A percentile compares a stretch with the other conserved stretches of the same genome.
phyloP scores from a whole-genome alignment of 1,139 yeast species.

The Pneumocystis carinii region DNA sequence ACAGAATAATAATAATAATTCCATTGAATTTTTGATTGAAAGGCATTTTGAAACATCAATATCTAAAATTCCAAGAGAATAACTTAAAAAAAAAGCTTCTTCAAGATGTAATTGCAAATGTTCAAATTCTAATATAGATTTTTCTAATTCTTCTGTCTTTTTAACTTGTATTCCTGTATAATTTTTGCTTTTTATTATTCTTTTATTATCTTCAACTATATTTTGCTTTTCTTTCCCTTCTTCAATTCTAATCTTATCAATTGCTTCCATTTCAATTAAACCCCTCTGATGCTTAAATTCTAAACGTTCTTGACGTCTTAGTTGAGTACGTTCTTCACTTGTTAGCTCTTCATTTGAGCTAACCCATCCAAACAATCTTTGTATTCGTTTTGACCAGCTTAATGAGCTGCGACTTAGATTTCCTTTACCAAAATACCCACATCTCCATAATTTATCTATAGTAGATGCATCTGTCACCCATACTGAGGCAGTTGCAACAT shows the following conservation, averaged over 20 bases:
- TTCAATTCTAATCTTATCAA: slow-evolving; percentile 17
- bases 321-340: slow-evolving; percentile 63
- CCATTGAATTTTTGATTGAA: slow-evolving; percentile 2
- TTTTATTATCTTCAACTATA: background rate
- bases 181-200: slow-evolving; percentile 11
- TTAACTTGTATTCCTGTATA: slow-evolving; percentile 23
- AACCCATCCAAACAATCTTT: slow-evolving; percentile 33
- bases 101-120: slow-evolving; percentile 56
- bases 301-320: slow-evolving; percentile 57
- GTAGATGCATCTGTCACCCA: slow-evolving; percentile 28
- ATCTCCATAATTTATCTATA: slow-evolving; percentile 56
- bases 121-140: slow-evolving; percentile 37
- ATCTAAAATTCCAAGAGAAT: slow-evolving; percentile 35
- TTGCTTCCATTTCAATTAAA: slow-evolving; percentile 22
- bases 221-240: slow-evolving; percentile 5
- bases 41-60: slow-evolving; percentile 15
- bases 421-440: slow-evolving; percentile 94
- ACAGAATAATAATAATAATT: slow-evolving; percentile 13
- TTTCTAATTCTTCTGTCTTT: slow-evolving; percentile 17
- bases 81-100: slow-evolving; percentile 56
- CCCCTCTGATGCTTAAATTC: slow-evolving; percentile 49
- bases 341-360: slow-evolving; percentile 29
- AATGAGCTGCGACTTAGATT: slow-evolving; percentile 80
- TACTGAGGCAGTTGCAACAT: background rate
- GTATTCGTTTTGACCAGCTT: slow-evolving; percentile 61